Base-by-base conservation (phyloP, 768 basidiomycete species). In the Lactifluus hygrophoroides region DNA sequence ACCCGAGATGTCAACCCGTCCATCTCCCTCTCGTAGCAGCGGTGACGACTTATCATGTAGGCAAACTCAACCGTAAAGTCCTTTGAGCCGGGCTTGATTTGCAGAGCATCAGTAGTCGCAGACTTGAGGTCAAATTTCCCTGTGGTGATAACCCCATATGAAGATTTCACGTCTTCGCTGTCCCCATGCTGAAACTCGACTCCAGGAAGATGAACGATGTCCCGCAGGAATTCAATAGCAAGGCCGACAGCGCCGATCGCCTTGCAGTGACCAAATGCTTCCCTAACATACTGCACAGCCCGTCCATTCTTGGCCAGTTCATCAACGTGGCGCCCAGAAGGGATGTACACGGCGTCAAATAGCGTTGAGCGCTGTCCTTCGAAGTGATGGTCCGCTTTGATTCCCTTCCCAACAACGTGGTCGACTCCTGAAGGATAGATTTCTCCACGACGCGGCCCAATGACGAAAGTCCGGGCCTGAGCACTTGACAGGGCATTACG, bases 231-330 rank as follows among this genome's bases (percentile, higher is more conserved):
- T 4, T 65, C 65, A 6, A 79, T 76, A 58, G 75, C 84, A 68
- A 82, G 78, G 10, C 90, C 92, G 46, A 86, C 75, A 1, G 84
- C 90, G 2, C 82, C 88, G 57, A 95, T 88, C 17, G 86, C 69
- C 73, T 94, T 94, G 72, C 83, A 85, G 70, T 94, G 92, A 21
- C 86, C 86, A 71, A 88, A 94, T 2, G 89, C 85, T 71, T 94
- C 91, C 45, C 88, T 80, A 3, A 88, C 79, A 77, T 86, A 91
- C 68, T 94, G 89, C n/a, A 90, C 72, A 8, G 77, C 77, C 19
- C 91, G 80, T 5, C 91, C 93, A 49, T 78, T 80, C 63, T 76
- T 75, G 8, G 73, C 67, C 35, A 92, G 76, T 67, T 81, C 78
- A n/a, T 74, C 77, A 67, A 85, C 83, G 34, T 75, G 73, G 9